Base-by-base conservation (phyloP, 179 eudicot species). In the Dionaea muscipula region DNA sequence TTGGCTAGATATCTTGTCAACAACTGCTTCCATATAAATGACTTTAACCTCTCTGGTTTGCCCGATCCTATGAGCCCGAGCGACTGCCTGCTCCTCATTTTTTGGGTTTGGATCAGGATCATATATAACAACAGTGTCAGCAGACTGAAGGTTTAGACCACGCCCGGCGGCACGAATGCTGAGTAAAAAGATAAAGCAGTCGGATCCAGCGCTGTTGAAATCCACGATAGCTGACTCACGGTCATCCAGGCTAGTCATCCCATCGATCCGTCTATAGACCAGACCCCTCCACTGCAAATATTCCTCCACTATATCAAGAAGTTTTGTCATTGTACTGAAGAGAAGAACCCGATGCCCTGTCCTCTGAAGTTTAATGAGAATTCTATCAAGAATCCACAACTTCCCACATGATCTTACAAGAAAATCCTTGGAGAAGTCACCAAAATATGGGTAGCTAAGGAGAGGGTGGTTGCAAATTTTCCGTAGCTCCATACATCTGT, bases 81-180 rank as follows among this genome's bases (percentile, higher is more conserved):
- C 99, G 67, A 93, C 99, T n/a, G 99, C 99, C 72, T 93, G 99
- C 47, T 93, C 99, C 78, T 93, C 99, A 52, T 93, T 93, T 66
- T 93, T 88, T 2, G 99, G 99, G 78, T 93, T 93, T 26, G 99
- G 96, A 78, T 93, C 99, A 45, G 99, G 99, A 73, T 91, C 99
- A 73, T 91, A 91, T 49, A 91, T 91, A 63, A 91, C 65, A 17
- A 91, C 99, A 0, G 99, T 91, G 67, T 91, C 99, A 27, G 99
- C 99, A 61, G 89, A 52, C 68, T 91, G 99, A 68, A 91, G 94
- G 75, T 91, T 91, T 39, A 91, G 70, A 26, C 99, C 99, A 31
- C 96, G 78, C 14, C 99, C 99, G 59, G 99, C 99, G 37, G 99
- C 99, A 59, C 96, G 96, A 48, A 91, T 91, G 63, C 99, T 91